Evolutionary conservation across 106 monocot genomes (phyloP), one percentile per base, ranked within the genome.

Genomic region (Chionographis japonica): DNA sequence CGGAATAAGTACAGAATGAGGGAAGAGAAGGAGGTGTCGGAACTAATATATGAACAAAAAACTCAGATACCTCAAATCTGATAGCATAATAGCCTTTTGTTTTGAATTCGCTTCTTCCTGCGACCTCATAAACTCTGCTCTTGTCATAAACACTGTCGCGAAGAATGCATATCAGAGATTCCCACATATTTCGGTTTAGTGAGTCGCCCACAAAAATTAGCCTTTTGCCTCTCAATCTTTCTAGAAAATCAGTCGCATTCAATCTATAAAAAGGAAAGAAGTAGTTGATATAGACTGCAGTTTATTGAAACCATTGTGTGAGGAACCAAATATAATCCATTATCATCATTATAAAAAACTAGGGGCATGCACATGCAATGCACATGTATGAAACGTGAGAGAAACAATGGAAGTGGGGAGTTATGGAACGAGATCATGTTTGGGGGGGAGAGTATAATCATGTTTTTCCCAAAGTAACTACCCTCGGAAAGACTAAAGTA

Each of bases 121-220:
- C 84, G 35, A 54, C 81, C 65, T 92, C 95, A 71, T 82, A 86
- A 61, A 97, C 92, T 36, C 62, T 81, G 12, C 58, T 84, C 74
- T 86, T 92, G 51, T 86, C 61, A 40, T 60, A 54, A 36, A 89
- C 60, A 66, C 80, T 72, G 40, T 84, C 65, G 3, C 80, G 89
- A 39, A 92, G 88, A 73, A 86, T 92, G 68, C 95, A 97, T 3
- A 97, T 80, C 15, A 97, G 62, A 65, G 92, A 97, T 71, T 97
- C 92, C 92, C 91, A 92, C 95, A 92, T 97, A 65, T 92, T 97
- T 50, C 91, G 62, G 38, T 92, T 89, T 46, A 97, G 68, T 5
- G 95, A 97, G 51, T 97, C 95, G 4, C 95, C 95, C 17, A 89
- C 92, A 80, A 97, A 97, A 56, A 92, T 56, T 73, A 97, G 71